phyloP scores from a whole-genome alignment of 139 green algal species.

The Chlorella sp. region DNA sequence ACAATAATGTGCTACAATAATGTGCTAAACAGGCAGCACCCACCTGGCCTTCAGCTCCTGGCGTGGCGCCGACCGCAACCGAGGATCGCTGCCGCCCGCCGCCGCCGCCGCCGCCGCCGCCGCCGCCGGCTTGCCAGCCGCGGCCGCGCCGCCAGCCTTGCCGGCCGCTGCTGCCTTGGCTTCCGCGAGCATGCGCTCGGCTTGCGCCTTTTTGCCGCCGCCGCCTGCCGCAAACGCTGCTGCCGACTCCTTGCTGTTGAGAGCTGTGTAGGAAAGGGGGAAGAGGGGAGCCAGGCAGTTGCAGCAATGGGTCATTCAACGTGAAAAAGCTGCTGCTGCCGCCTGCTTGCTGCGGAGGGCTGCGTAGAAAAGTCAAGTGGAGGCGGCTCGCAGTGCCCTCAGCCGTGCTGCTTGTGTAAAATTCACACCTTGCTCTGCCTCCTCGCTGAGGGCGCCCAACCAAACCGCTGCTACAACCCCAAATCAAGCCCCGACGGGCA shows the following conservation, averaged over 20 bases:
- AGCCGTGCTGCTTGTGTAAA: too few species aligned
- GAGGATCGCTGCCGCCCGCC: neutral
- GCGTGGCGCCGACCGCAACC: slow-evolving; percentile 10
- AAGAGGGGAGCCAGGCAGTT: too few species aligned
- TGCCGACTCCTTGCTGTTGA: slow-evolving; percentile 37
- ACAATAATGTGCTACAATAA: too few species aligned
- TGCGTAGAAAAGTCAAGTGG: too few species aligned
- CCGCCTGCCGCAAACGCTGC: slow-evolving; percentile 60
- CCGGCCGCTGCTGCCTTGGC: slow-evolving; percentile 50
- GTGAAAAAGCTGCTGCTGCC: too few species aligned
- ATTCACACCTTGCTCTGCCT: too few species aligned
- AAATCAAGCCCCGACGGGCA: too few species aligned
- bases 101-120: neutral
- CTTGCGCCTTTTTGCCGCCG: slow-evolving; percentile 66
- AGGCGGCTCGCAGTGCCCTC: too few species aligned
- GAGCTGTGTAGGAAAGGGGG: slow-evolving; percentile 22
- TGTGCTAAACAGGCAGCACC: neutral
- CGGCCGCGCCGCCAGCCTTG: neutral
- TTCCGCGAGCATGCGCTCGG: slow-evolving; percentile 70
- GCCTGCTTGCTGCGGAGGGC: too few species aligned
- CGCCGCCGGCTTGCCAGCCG: neutral
- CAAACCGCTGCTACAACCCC: too few species aligned
- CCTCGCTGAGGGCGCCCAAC: too few species aligned
- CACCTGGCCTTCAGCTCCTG: slow-evolving; percentile 29
- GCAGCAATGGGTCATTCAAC: too few species aligned